Evolutionary conservation across 441 rosid species (phyloP).

Genomic region (Aquilaria agallochum): DNA sequence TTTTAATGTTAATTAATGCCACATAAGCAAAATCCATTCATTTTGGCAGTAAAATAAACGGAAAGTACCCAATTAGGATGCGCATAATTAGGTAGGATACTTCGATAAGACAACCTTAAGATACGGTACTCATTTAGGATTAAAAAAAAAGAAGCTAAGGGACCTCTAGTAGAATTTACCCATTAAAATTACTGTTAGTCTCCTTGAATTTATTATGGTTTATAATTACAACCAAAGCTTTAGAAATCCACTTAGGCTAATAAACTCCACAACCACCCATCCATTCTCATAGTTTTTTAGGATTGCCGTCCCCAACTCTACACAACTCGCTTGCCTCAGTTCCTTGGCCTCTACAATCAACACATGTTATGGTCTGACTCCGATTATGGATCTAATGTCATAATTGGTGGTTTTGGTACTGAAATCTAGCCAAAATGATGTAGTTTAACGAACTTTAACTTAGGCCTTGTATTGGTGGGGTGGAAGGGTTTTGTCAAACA

Average conservation of each 20-base stretch:
- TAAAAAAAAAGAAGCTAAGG: too few species aligned
- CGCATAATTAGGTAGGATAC: too few species aligned
- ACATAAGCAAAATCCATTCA: too few species aligned
- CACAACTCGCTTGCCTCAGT: constrained; percentile 86
- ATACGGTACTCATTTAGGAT: too few species aligned
- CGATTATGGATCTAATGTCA: constrained; percentile 75
- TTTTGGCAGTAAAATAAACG: too few species aligned
- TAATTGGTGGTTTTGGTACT: constrained; percentile 68
- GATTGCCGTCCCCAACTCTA: constrained; percentile 67
- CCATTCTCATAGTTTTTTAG: constrained; percentile 57
- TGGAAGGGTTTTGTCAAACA: constrained; percentile 69
- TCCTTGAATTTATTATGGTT: too few species aligned
- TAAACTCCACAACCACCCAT: constrained; percentile 45
- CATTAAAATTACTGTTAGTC: too few species aligned
- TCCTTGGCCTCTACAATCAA: constrained; percentile 72
- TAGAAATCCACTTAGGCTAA: constrained; percentile 20
- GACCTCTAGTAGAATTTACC: too few species aligned
- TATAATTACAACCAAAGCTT: too few species aligned
- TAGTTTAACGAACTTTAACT: constrained; percentile 63
- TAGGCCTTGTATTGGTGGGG: constrained; percentile 57
- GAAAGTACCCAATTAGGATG: too few species aligned
- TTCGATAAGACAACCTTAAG: too few species aligned
- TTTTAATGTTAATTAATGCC: too few species aligned
- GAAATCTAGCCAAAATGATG: constrained; percentile 79
- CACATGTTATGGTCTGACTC: constrained; percentile 78